Base-by-base conservation (phyloP, 2,329 filamentous ascomycete genomes). In the Colletotrichum sansevieriae region DNA sequence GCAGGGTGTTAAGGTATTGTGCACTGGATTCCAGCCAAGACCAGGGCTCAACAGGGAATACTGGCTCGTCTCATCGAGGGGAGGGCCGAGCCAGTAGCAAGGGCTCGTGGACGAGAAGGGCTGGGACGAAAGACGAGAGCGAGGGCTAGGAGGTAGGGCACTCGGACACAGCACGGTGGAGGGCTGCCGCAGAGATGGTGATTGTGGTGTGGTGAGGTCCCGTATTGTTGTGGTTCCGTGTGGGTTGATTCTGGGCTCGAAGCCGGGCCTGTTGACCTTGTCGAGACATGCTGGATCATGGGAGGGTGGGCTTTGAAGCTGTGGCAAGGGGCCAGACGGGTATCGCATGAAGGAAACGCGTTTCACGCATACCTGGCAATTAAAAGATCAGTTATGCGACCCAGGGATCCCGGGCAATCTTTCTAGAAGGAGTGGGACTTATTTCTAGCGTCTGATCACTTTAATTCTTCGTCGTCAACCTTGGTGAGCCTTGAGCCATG, bases 331-430 rank as follows among this genome's bases (percentile, higher is more conserved):
- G 77, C 51, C 43, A 55, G 56, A 61, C 55, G 62, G 66, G 66
- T 66, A 69, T 73, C 76, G 83, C 83, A 84, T 84, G 79, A 84
- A 81, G 74, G 74, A 80, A 79, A 80, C 76, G 75, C 74, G 78
- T 82, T 82, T 81, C 78, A 80, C 75, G 74, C 76, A 74, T 78
- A 80, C 81, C 79, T 79, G 77, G 82, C 75, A 84, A 84, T 84
- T 81, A 83, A 82, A 83, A 78, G 75, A 73, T 75, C 74, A 76
- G 75, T 83, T 83, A 84, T 84, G 83, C 82, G 79, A 73, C 73
- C 69, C 67, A 73, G 69, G 69, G 52, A 68, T 47, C 68, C 71
- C 71, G 68, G 71, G 64, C 71, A 72, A 75, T 73, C 72, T 76
- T 80, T 80, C 78, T 78, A 78, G 78, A 81, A 80, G 73, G 72